Evolutionary conservation across 2,329 filamentous ascomycete genomes (phyloP).

Genomic region (Phialemoniopsis sp.): DNA sequence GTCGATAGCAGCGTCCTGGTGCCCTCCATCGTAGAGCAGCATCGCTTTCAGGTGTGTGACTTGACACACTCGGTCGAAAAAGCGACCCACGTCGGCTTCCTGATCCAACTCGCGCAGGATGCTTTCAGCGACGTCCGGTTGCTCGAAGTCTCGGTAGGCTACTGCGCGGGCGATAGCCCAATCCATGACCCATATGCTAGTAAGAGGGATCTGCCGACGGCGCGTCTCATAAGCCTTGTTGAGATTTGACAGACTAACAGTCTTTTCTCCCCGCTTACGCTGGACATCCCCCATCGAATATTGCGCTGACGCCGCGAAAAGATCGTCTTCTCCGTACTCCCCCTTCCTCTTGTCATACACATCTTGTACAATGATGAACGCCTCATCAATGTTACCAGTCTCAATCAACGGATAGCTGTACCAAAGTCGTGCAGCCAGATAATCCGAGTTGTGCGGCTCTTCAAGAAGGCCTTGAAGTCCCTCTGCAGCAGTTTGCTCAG

Average conservation of each 20-base stretch:
- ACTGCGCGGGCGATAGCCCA: constrained; percentile 2
- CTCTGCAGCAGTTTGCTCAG: neutral
- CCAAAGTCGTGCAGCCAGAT: constrained; percentile 1
- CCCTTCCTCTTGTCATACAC: constrained; percentile 2
- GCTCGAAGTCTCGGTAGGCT: constrained; percentile 4
- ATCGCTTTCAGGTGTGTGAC: constrained; percentile 2
- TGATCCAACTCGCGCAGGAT: constrained; percentile 1
- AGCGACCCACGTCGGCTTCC: neutral
- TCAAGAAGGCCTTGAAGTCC: neutral
- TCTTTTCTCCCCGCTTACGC: neutral
- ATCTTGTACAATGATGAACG: neutral
- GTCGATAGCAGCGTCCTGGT: constrained; percentile 1
- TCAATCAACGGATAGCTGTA: neutral
- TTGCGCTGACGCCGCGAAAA: neutral
- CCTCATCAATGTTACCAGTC: constrained; percentile 1
- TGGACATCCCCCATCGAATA: constrained; percentile 2
- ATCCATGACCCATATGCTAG: neutral
- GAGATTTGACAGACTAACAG: neutral
- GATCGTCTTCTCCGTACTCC: constrained; percentile 1
- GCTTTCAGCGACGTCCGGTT: neutral
- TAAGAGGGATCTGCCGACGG: neutral
- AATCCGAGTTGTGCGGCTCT: neutral
- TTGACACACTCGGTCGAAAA: constrained; percentile 1
- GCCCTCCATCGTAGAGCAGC: constrained; percentile 1
- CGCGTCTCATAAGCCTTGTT: neutral